These are phyloP conservation scores for Aspergillus ibericus DNA, from an alignment of 2,329 filamentous ascomycete species.

Conservation along the genomic window DNA sequence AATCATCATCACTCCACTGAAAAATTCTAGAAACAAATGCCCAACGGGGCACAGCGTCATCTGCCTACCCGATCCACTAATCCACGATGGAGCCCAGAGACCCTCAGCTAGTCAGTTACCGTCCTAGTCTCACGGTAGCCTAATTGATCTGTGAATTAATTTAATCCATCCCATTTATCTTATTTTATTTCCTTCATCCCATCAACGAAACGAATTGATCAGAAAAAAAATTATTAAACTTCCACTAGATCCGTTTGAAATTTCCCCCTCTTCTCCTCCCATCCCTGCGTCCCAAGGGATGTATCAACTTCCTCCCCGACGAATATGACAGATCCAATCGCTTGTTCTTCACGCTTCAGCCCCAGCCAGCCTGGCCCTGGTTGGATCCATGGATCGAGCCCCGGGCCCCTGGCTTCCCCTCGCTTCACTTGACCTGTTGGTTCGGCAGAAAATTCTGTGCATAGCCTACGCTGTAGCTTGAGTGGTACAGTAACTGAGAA, in stretches of 20 bases:
- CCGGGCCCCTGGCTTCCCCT: neutral
- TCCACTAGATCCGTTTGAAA: neutral
- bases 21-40: too few species aligned
- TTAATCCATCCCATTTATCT: too few species aligned
- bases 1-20: too few species aligned
- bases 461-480: too few species aligned
- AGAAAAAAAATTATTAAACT: neutral
- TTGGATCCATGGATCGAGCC: neutral
- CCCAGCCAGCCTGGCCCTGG: neutral
- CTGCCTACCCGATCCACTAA: too few species aligned
- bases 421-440: neutral
- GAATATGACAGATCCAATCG: constrained; percentile 14
- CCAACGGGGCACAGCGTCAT: too few species aligned
- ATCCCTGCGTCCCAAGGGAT: constrained; percentile 5
- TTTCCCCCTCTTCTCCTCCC: neutral
- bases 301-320: constrained; percentile 8
- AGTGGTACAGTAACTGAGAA: too few species aligned
- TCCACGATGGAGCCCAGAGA: too few species aligned
- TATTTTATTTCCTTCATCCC: too few species aligned
- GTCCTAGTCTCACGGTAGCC: too few species aligned
- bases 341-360: constrained; percentile 4
- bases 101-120: too few species aligned
- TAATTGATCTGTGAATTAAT: too few species aligned
- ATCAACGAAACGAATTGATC: neutral
- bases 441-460: neutral